phyloP scores from a whole-genome alignment of 108 stramenopile genomes.

The Nannochloropsis granulata region DNA sequence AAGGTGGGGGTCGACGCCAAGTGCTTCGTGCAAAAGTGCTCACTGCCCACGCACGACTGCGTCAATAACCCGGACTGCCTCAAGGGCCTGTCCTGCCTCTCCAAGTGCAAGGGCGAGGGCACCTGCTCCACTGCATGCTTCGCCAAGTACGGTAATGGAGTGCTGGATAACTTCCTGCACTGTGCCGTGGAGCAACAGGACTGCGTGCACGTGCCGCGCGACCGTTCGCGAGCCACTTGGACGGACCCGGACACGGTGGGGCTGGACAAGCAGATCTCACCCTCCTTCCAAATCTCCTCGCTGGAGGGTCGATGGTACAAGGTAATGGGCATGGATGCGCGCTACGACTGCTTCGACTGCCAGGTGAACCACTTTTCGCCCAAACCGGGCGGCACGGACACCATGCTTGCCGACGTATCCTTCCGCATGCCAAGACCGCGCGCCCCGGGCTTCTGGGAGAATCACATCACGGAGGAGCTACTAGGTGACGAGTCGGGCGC shows the following conservation, averaged over 20 bases:
- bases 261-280: constrained; percentile 56
- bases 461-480: constrained; percentile 64
- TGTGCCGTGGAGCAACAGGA: constrained; percentile 90
- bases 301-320: constrained; percentile 92
- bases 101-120: constrained; percentile 65
- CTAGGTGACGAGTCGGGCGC: constrained; percentile 42
- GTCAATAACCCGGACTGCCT: constrained; percentile 67
- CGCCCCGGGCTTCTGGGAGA: constrained; percentile 69
- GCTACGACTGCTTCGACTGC: constrained; percentile 94
- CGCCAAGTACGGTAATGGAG: constrained; percentile 75
- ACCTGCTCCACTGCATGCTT: constrained; percentile 90
- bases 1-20: constrained; percentile 51
- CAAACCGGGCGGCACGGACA: constrained; percentile 26
- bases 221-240: constrained; percentile 62
- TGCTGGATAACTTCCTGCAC: constrained; percentile 74
- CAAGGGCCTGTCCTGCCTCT: constrained; percentile 81
- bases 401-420: constrained; percentile 64
- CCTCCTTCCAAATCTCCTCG: constrained; percentile 53
- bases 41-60: constrained; percentile 64
- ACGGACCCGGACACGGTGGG: constrained; percentile 53
- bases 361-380: constrained; percentile 78
- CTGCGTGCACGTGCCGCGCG: constrained; percentile 89
- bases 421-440: constrained; percentile 75
- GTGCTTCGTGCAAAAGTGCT: constrained; percentile 62
- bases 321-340: constrained; percentile 76